phyloP scores from a whole-genome alignment of 257 asterid species.

The Rehmannia glutinosa region DNA sequence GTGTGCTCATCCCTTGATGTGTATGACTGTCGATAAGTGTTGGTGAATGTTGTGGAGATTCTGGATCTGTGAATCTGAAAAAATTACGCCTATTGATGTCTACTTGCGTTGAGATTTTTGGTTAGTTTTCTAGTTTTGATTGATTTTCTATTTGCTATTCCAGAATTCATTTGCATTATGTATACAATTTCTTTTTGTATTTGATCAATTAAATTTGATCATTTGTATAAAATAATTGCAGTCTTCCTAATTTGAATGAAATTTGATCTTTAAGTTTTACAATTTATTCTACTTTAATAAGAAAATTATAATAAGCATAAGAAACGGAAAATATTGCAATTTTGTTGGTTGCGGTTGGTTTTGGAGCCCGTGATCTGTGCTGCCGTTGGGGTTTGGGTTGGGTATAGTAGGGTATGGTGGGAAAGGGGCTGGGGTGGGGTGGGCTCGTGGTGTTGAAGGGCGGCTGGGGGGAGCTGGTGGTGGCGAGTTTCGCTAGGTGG shows the following conservation, averaged over 20 bases:
- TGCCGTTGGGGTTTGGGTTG: not conserved
- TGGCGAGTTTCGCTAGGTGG: too few species aligned
- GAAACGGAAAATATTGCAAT: not conserved
- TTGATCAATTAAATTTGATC: not conserved
- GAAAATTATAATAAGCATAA: not conserved
- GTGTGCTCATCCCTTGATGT: constrained; percentile 9
- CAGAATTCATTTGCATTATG: not conserved
- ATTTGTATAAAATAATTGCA: not conserved
- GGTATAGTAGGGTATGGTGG: not conserved
- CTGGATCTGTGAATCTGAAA: constrained; percentile 61
- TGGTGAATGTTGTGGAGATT: constrained; percentile 29
- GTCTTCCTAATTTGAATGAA: not conserved
- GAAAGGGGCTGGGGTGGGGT: not conserved
- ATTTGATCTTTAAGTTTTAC: not conserved
- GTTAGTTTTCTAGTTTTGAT: constrained; percentile 46
- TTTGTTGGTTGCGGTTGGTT: not conserved
- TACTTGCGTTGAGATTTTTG: constrained; percentile 63
- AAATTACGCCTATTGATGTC: constrained; percentile 50
- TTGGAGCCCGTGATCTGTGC: not conserved
- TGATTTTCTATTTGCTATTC: constrained; percentile 9
- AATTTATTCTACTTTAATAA: not conserved
- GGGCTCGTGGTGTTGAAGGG: not conserved
- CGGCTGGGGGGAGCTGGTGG: not conserved
- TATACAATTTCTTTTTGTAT: not conserved
- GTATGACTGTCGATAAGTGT: constrained; percentile 15